Evolutionary conservation across 495 filamentous ascomycete genomes (phyloP), one percentile per base, ranked within the genome.

Genomic region (Physcia stellaris): DNA sequence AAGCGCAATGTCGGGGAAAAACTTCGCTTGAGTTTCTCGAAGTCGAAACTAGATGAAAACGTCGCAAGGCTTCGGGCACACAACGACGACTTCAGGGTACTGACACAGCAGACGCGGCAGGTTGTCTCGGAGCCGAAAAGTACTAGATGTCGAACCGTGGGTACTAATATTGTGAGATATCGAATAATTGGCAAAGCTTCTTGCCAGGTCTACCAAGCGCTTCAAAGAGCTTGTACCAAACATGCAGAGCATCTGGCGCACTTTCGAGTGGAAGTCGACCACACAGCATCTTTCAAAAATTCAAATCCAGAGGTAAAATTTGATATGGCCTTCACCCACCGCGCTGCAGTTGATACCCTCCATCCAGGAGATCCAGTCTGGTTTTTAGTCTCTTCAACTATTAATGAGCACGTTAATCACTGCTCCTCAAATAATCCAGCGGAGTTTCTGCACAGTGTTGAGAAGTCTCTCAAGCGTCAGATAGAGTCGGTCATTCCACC

Each of bases 231-330:
- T 7, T 64, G 60, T 20, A 42, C 48, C 2, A 41, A 45, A 15
- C 61, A 60, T 39, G 36, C 38, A 2, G 43, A 50, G 24, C 61
- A 64, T 37, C 41, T 27, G 7, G 54, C 55, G 9, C 45, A 57
- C 34, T 42, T 63, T 18, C 56, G 53, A 33, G 46, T 63, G 4
- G 47, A 61, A 34, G 42, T 49, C 1, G 40, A 57, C 20, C 40
- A 44, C 26, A 32, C 38, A 7, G 34, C 12, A 4, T 27, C 38
- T 13, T 24, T 32, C 12, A 28, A 37, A 2, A 23, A 13, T 19
- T 13, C 15, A 10, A 13, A 18, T 2, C 36, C 39, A 9, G 22
- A 48, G 39, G 47, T 58, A 3, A 41, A 44, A 15, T 60, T 60
- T 39, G 48, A 35, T 20, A 42, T 60, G 24, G 46, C 43, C 7